Percentiles rank a stretch among this genome's conserved stretches.
phyloP scores from a whole-genome alignment of 1,284 basidiomycete species.

The Moesziomyces sp. region DNA sequence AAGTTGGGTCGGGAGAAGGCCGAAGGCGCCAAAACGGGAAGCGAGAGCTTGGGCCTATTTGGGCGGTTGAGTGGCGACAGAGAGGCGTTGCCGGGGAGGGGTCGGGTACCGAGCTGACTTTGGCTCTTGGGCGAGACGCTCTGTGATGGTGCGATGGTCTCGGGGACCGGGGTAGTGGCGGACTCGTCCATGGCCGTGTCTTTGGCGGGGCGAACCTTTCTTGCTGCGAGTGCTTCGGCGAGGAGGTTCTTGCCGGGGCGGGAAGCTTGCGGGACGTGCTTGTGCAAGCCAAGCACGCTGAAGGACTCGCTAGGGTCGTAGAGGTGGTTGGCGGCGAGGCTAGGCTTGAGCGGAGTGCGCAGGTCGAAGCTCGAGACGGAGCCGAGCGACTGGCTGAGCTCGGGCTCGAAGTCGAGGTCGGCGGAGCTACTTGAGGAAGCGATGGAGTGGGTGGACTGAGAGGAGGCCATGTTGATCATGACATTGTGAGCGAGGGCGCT shows the following conservation, averaged over 20 bases:
- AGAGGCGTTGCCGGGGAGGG: constrained; percentile 8
- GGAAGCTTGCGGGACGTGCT: constrained; percentile 10
- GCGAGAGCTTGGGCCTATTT: constrained; percentile 38
- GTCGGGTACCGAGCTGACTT: not conserved
- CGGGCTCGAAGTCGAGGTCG: constrained; percentile 33
- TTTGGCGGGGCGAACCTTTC: constrained; percentile 21
- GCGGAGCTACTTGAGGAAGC: constrained; percentile 42
- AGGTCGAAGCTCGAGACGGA: constrained; percentile 56
- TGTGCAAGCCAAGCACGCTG: constrained; percentile 35
- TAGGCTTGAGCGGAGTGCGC: constrained; percentile 51
- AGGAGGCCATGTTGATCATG: constrained; percentile 42
- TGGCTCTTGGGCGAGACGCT: constrained; percentile 29
- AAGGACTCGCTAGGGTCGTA: constrained; percentile 32
- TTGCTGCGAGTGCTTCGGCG: constrained; percentile 31
- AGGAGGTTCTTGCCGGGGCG: constrained; percentile 36
- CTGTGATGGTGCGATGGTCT: constrained; percentile 1
- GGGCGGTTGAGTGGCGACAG: constrained; percentile 32
- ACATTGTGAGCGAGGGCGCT: not conserved
- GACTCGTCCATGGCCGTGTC: not conserved
- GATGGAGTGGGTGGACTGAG: constrained; percentile 42
- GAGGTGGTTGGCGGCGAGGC: constrained; percentile 33
- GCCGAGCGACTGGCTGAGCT: constrained; percentile 54
- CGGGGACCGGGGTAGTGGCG: constrained; percentile 7
- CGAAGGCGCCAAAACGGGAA: constrained; percentile 28
- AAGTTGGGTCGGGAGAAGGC: constrained; percentile 45